Evolutionary conservation across 257 asterid species (phyloP).

Genomic region (Misopates orontium): DNA sequence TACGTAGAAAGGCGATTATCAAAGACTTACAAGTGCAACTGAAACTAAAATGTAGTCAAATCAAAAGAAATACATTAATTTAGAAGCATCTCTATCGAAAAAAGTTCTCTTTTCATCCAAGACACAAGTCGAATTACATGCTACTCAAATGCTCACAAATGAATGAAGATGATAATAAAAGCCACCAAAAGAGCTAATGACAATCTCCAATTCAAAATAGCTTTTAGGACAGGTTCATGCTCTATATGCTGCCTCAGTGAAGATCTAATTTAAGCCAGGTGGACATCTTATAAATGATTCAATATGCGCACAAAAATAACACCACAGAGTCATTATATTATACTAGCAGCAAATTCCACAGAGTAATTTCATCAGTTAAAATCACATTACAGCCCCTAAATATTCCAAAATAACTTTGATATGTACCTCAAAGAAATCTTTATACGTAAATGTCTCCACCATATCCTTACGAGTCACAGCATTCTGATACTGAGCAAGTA

Average conservation of each 20-base stretch:
- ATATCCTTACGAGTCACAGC: constrained; percentile 84
- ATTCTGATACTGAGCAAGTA: constrained; percentile 84
- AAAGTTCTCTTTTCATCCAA: no score
- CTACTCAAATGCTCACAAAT: background rate
- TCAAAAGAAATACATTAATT: no score
- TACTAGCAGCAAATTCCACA: background rate
- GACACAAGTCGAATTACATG: background rate
- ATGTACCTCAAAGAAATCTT: constrained; percentile 65
- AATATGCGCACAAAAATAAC: background rate
- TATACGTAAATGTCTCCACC: constrained; percentile 56
- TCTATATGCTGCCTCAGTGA: background rate
- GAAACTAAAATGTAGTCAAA: no score
- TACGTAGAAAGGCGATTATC: no score
- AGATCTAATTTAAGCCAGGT: no score
- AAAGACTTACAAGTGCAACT: no score
- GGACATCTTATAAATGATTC: background rate
- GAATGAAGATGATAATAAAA: background rate
- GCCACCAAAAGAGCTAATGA: background rate
- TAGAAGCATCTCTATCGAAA: no score
- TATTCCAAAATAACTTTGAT: background rate
- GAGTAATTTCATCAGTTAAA: background rate
- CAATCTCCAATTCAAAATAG: no score
- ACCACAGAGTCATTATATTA: background rate
- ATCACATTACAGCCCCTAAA: background rate
- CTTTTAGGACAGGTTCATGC: background rate